Percentiles rank a stretch among this genome's conserved stretches.
phyloP scores from a whole-genome alignment of 2,329 filamentous ascomycete genomes.

The Ilyonectria sp. region DNA sequence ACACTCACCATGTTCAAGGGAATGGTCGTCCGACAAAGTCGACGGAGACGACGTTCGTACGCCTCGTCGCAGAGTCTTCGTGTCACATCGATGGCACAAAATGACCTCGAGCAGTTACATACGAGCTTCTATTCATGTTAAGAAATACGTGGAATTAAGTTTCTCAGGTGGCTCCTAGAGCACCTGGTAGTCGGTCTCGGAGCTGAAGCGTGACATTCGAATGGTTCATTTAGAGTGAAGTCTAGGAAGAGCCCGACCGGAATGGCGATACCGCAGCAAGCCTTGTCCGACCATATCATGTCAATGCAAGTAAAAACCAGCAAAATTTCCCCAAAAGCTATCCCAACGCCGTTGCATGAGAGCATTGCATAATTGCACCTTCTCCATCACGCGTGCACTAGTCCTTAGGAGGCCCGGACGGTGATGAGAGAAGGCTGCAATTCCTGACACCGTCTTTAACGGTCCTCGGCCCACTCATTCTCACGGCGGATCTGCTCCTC shows the following conservation, averaged over 20 bases:
- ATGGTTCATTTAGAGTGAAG: conserved; percentile 25
- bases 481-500: conserved; percentile 96
- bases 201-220: conserved; percentile 30
- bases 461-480: conserved; percentile 93
- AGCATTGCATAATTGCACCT: conserved; percentile 20
- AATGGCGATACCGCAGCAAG: conserved; percentile 13
- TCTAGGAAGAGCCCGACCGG: conserved; percentile 19
- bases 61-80: not conserved
- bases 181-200: conserved; percentile 6
- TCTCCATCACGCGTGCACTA: not conserved
- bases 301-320: conserved; percentile 37
- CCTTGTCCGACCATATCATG: conserved; percentile 19
- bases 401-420: not conserved
- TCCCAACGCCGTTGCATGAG: conserved; percentile 45
- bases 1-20: conserved; percentile 7
- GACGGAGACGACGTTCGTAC: not conserved
- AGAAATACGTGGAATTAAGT: conserved; percentile 14
- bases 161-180: conserved; percentile 8
- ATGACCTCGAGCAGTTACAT: not conserved
- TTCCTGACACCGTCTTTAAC: conserved; percentile 59
- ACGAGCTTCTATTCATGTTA: not conserved
- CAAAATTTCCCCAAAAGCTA: conserved; percentile 41
- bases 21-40: not conserved
- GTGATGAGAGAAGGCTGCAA: conserved; percentile 5
- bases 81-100: not conserved